Evolutionary conservation across 768 basidiomycete species (phyloP), one percentile per base, ranked within the genome.

Genomic region (Suillus fuscotomentosus): DNA sequence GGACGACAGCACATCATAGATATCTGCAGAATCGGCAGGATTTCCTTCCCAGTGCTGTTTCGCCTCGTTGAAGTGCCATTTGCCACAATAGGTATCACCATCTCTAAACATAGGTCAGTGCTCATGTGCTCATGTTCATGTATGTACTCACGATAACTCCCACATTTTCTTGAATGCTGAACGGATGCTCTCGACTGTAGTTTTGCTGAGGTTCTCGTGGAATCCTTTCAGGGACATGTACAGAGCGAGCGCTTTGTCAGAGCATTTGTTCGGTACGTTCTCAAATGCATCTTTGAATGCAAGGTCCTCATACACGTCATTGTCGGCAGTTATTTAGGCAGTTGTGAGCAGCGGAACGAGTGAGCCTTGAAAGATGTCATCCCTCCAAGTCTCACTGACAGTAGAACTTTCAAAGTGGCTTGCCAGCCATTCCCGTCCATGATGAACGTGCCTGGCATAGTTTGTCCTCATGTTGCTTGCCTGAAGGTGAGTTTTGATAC

Each of bases 31-130:
- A 1, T 71, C 60, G 0, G 74, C 75, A 3, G 74, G 78, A 60
- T 73, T 74, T 3, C 78, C 78, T 7, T 67, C 57, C 14, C 78
- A 74, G 3, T 41, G 59, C 1, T 65, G 64, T 1, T 69, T 72
- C 3, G 57, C 64, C 53, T 73, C 45, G n/a, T 77, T 61, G n/a
- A 68, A 68, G 7, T 48, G 41, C 65, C 77, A 80, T 1, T 41
- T 45, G 6, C 76, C 75, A 1, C 54, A 56, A 64, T 77, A 78
- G 20, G 60, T 67, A 34, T 69, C 47, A 13, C 47, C 47, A 48
- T 48, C 11, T 13, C 47, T 48, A 13, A 39, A 39, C 5, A 1
- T 10, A 39, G 39, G 39, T 39, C 39, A 39, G 39, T 39, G 13
- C 13, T 39, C 5, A 5, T 11, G 39, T 39, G 10, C 13, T 39